Evolutionary conservation across 2,329 filamentous ascomycete species (phyloP), one percentile per base, ranked within the genome.

Genomic region (Chaetomiaceae sp.): DNA sequence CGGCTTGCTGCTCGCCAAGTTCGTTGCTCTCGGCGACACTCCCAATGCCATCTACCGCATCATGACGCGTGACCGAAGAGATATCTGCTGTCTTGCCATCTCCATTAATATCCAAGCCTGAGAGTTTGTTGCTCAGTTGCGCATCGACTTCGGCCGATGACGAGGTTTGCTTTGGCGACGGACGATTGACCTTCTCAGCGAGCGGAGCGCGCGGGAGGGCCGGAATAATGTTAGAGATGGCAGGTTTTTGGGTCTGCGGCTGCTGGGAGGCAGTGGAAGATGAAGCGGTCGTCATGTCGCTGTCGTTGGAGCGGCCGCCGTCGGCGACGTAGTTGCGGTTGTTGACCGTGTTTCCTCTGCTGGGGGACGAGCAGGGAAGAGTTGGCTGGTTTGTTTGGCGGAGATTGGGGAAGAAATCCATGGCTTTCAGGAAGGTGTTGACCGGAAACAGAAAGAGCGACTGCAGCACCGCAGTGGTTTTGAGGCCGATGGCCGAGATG

Each of bases 381-480:
- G 35, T 39, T 16, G 54, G 44, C 14, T 43, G 39, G 34, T 40
- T 55, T 40, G 51, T 25, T 48, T 43, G 48, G 31, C 48, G 23
- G 31, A 48, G 39, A 23, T 23, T 37, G 31, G 51, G 51, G 20
- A 62, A 48, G 12, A 50, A 31, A n/a, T 44, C 50, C 21, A 60
- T 21, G 17, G 49, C 52, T 27, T 48, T 54, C 17, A 55, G 55
- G 31, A 60, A 40, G 27, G 48, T 33, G 35, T 56, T 52, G 45
- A 58, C 49, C 31, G 60, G 44, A 34, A 61, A 53, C 38, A 56
- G 47, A 37, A 61, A 47, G 44, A 61, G 47, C 37, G 58, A 57
- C 50, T 55, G 57, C 46, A 63, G 41, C 41, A 61, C 57, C 23
- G 49, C 53, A 35, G 50, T 37, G 41, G 59, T 55, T 47, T 56